These are phyloP conservation scores for Withania somnifera DNA, from an alignment of 305 asterid genomes.

Conservation along the genomic window DNA sequence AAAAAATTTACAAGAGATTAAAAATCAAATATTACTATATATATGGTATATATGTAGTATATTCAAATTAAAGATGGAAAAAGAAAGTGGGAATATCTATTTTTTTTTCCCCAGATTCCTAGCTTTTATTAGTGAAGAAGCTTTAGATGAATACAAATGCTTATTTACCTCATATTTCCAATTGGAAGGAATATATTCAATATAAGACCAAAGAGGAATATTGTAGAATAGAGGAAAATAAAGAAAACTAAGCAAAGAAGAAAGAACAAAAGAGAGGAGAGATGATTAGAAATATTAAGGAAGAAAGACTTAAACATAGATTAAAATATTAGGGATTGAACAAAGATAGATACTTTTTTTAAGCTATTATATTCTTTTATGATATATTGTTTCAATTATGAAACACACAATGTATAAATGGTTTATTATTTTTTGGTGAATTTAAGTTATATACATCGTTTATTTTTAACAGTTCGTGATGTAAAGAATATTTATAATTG, in stretches of 20 bases:
- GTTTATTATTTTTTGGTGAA: not conserved
- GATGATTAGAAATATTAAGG: not conserved
- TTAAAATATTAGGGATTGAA: not conserved
- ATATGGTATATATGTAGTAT: not conserved
- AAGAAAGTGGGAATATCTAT: not conserved
- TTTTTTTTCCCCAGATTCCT: not conserved
- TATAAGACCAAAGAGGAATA: not conserved
- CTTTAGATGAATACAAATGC: not conserved
- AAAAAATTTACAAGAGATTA: not conserved
- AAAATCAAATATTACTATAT: not conserved
- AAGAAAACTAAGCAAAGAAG: not conserved
- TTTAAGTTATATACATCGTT: not conserved
- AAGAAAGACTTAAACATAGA: too few relatives aligned
- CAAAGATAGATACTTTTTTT: not conserved
- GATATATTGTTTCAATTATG: not conserved
- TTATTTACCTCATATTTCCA: slow-evolving; percentile 24
- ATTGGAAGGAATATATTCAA: slow-evolving; percentile 28
- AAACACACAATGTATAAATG: not conserved
- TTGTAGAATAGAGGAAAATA: not conserved
- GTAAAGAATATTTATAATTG: not conserved
- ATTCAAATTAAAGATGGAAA: slow-evolving; percentile 9
- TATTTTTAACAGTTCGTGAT: not conserved
- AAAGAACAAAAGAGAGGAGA: not conserved
- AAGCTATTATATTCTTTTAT: not conserved
- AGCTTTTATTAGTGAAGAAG: not conserved